Base-by-base conservation (phyloP, 1,139 yeast genomes). In the Diutina ranongensis region DNA sequence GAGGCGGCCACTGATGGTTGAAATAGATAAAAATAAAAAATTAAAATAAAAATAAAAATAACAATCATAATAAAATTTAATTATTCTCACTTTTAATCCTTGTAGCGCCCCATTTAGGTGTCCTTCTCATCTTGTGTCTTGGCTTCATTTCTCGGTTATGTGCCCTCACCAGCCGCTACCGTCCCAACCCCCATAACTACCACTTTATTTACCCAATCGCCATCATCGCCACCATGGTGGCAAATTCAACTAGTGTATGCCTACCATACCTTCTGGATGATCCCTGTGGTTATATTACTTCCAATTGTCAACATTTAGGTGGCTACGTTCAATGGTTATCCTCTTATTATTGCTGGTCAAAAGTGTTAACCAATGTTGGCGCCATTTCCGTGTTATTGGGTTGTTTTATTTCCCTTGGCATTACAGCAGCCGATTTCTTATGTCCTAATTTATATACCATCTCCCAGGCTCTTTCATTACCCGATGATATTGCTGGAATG, bases 401-500 rank as follows among this genome's bases (percentile, higher is more conserved):
- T 2, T 60, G 78, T 19, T 84, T 86, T 57, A 64, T 78, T 41
- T 67, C 78, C 0, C 68, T 86, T 48, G 94, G 94, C 0, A 62
- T 78, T 16, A 76, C 89, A 1, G 89, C 95, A 0, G 78, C 86
- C 8, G 85, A 81, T 55, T 84, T 72, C 55, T 63, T 87, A 35
- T 81, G 89, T 48, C 92, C 94, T 0, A 86, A 84, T 54, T 62
- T 87, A 18, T 72, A 78, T 47, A 69, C 78, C 33, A 68, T 86
- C 20, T 76, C 94, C 9, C 67, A 70, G 28, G 60, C 70, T 44
- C 63, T 87, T 18, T 74, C 78, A 12, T 62, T 89, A 45, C 78
- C 92, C 12, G 94, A 87, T 51, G 78, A 85, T 48, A 65, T 89
- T 35, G 84, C 95, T 3, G 97, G 97, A 0, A 74, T 89, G 54